These are phyloP conservation scores for Diplodia intermedia DNA, from an alignment of 2,329 filamentous ascomycete species.

Conservation along the genomic window DNA sequence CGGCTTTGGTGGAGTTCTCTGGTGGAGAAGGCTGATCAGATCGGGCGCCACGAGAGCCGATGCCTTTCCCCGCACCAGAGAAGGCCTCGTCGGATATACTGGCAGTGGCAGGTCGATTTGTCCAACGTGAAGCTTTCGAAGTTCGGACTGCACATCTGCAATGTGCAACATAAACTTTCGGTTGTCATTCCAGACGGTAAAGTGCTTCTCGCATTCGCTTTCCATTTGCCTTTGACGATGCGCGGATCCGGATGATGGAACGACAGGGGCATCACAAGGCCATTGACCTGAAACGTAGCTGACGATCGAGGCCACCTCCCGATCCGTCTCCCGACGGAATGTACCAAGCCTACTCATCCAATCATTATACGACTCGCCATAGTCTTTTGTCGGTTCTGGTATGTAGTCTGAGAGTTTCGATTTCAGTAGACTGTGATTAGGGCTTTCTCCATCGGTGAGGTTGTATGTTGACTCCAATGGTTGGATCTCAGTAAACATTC, in stretches of 20 bases:
- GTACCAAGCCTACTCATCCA: background rate
- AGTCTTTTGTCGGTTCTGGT: background rate
- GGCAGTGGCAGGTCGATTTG: background rate
- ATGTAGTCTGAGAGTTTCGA: background rate
- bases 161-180: conserved; percentile 15
- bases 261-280: background rate
- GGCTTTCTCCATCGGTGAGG: background rate
- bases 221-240: background rate
- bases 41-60: background rate
- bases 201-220: background rate
- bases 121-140: background rate
- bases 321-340: background rate
- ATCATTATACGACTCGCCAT: background rate
- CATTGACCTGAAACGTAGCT: background rate
- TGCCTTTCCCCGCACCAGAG: background rate
- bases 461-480: background rate
- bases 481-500: background rate
- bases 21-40: background rate
- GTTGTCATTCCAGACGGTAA: conserved; percentile 8
- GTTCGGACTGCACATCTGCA: background rate
- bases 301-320: background rate
- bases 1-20: background rate
- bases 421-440: background rate
- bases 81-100: too few species aligned
- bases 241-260: background rate